Conservation (phyloP, 208 protist species). For the Acanthamoeba royreba region DNA sequence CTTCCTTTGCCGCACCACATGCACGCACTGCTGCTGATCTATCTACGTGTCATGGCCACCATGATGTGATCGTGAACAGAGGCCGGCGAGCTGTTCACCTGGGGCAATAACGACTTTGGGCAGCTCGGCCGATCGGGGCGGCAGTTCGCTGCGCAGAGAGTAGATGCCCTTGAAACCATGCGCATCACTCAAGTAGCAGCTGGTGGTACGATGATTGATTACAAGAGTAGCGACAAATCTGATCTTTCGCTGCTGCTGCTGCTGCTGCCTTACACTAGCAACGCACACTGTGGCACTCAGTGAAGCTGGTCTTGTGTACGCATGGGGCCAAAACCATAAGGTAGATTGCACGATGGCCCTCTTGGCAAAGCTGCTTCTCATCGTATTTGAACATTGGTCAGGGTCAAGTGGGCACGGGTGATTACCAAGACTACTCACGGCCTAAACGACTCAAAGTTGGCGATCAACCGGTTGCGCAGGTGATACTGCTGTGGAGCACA, state of each 20-base stretch:
- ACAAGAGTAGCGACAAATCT: background rate
- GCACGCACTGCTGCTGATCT: background rate
- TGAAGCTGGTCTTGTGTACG: background rate
- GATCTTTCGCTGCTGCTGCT: background rate
- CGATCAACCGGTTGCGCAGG: background rate
- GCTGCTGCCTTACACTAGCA: background rate
- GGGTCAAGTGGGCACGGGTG: conserved; percentile 2
- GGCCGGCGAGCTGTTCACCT: background rate
- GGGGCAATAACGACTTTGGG: conserved; percentile 16
- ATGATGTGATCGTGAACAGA: background rate
- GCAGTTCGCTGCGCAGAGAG: background rate
- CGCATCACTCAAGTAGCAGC: background rate
- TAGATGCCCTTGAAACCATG: background rate
- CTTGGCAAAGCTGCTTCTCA: background rate
- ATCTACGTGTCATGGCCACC: background rate
- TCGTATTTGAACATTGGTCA: background rate
- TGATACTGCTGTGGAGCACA: background rate
- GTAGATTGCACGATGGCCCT: background rate
- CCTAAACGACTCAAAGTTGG: background rate
- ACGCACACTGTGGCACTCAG: background rate
- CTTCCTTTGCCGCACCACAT: background rate
- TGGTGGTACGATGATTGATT: background rate
- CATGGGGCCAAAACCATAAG: background rate
- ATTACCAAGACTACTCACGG: background rate
- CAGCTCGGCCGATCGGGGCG: background rate